Percentiles rank a stretch among this genome's conserved stretches.
Evolutionary conservation across 2,329 filamentous ascomycete species (phyloP).

Genomic region (Penicillium sp.): DNA sequence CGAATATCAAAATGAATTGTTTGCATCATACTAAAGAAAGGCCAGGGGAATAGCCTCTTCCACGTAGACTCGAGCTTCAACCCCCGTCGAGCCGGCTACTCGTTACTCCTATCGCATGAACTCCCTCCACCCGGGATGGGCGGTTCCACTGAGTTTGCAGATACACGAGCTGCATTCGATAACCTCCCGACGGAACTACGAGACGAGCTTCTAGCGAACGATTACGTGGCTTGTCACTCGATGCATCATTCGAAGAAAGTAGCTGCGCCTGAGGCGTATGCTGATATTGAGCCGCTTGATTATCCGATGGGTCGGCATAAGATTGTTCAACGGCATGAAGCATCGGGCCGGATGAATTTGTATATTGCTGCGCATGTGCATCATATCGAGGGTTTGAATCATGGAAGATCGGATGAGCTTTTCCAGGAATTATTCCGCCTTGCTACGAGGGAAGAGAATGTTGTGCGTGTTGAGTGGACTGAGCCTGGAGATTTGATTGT

Average conservation of each 20-base stretch:
- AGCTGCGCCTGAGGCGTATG: conserved; percentile 52
- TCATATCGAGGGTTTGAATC: conserved; percentile 49
- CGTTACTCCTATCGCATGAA: conserved; percentile 51
- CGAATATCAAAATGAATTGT: not conserved
- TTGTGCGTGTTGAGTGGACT: conserved; percentile 50
- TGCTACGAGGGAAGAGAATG: conserved; percentile 49
- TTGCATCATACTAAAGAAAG: not conserved
- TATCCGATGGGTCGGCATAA: conserved; percentile 47
- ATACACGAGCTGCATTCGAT: conserved; percentile 53
- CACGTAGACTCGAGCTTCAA: conserved; percentile 60
- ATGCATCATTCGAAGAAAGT: conserved; percentile 55
- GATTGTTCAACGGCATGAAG: conserved; percentile 54
- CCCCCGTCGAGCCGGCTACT: conserved; percentile 54
- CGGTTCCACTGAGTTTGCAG: conserved; percentile 47
- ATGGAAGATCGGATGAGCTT: conserved; percentile 36
- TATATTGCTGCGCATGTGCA: conserved; percentile 57
- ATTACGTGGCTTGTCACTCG: conserved; percentile 53
- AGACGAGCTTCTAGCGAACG: conserved; percentile 31
- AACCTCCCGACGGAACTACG: conserved; percentile 43
- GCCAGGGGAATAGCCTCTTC: conserved; percentile 53
- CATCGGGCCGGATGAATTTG: conserved; percentile 52
- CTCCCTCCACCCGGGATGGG: conserved; percentile 50
- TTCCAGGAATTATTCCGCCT: conserved; percentile 43
- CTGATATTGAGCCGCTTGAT: conserved; percentile 43
- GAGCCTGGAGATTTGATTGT: conserved; percentile 52